A percentile compares a stretch with the other conserved stretches of the same genome.
These are phyloP conservation scores for Daldinia eschscholtzii DNA, from an alignment of 2,329 filamentous ascomycete genomes.

Conservation along the genomic window DNA sequence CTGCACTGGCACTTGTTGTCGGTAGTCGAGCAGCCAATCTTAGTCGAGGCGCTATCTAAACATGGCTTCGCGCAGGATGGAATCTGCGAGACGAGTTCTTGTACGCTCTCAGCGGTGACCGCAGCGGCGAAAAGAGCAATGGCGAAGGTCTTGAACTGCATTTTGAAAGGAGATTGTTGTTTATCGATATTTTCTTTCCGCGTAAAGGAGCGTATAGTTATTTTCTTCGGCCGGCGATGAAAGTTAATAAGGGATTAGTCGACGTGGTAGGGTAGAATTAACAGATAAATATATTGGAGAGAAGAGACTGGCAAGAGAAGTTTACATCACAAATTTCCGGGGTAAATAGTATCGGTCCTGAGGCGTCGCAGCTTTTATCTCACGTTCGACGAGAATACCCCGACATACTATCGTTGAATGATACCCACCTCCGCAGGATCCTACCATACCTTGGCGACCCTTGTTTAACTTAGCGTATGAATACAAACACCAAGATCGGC, in stretches of 20 bases:
- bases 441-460: constrained; percentile 20
- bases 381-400: constrained; percentile 18
- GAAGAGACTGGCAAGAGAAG: constrained; percentile 13
- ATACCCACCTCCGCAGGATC: constrained; percentile 37
- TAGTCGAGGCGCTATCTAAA: constrained; percentile 50
- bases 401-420: constrained; percentile 19
- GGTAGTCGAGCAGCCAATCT: constrained; percentile 52
- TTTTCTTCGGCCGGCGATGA: constrained; percentile 31
- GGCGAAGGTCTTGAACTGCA: constrained; percentile 51
- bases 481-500: constrained; percentile 19
- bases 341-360: constrained; percentile 13
- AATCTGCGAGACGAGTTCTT: constrained; percentile 50
- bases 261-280: constrained; percentile 7
- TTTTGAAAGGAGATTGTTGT: constrained; percentile 37
- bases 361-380: constrained; percentile 17
- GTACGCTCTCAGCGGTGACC: constrained; percentile 45
- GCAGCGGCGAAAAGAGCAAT: constrained; percentile 47
- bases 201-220: constrained; percentile 22
- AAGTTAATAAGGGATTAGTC: neutral
- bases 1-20: constrained; percentile 58
- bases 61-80: constrained; percentile 58
- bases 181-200: neutral
- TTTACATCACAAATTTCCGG: constrained; percentile 30
- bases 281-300: neutral
- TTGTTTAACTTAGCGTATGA: constrained; percentile 22